Evolutionary conservation across 2,329 filamentous ascomycete genomes (phyloP).

Genomic region (Penicillium expansum): DNA sequence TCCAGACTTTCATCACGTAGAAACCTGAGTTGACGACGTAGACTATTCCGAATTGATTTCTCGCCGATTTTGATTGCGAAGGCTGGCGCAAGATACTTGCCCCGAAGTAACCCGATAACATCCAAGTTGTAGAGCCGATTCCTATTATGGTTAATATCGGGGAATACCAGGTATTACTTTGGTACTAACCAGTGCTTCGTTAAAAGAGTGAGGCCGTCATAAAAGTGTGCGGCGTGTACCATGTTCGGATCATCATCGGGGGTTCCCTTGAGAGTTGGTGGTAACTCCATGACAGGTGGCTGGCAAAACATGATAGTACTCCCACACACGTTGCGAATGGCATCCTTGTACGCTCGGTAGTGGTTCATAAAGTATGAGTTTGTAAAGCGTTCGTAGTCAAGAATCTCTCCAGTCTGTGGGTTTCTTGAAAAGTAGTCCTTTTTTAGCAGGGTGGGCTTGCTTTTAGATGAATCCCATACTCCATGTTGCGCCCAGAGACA

Average conservation of each 20-base stretch:
- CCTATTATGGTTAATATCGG: slow-evolving; percentile 36
- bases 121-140: slow-evolving; percentile 97
- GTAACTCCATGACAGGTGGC: slow-evolving; percentile 86
- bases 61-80: slow-evolving; percentile 93
- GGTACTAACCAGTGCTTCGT: slow-evolving; percentile 79
- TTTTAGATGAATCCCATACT: slow-evolving; percentile 73
- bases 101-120: slow-evolving; percentile 84
- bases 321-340: slow-evolving; percentile 73
- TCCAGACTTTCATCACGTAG: slow-evolving; percentile 83
- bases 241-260: slow-evolving; percentile 84
- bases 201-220: slow-evolving; percentile 93
- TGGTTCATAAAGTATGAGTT: slow-evolving; percentile 89
- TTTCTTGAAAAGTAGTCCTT: slow-evolving; percentile 87
- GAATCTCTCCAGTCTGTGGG: slow-evolving; percentile 66
- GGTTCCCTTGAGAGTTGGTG: slow-evolving; percentile 82
- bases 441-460: slow-evolving; percentile 68
- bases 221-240: slow-evolving; percentile 93
- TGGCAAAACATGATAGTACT: slow-evolving; percentile 87
- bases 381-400: slow-evolving; percentile 83
- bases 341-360: slow-evolving; percentile 72
- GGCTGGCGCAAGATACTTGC: slow-evolving; percentile 80
- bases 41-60: slow-evolving; percentile 87
- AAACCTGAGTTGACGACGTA: slow-evolving; percentile 79
- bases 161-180: too few relatives aligned
- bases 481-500: slow-evolving; percentile 97